phyloP scores from a whole-genome alignment of 106 monocot species.

The Narthecium ossifragum region DNA sequence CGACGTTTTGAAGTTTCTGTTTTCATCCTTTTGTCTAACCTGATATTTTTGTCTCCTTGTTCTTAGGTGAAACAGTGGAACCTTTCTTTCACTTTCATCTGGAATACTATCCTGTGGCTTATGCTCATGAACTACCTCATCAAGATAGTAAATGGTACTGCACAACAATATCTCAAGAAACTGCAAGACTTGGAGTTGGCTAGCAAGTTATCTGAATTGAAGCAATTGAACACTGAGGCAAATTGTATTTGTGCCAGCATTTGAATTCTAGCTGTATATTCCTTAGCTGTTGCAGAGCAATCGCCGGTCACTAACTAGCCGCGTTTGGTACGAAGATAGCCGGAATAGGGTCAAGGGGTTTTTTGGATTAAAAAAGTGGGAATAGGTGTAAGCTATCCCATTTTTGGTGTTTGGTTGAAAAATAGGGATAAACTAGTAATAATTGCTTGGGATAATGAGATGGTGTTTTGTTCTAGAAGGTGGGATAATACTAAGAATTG shows the following conservation, averaged over 20 bases:
- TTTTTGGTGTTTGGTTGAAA: too few relatives aligned
- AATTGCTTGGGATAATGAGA: too few relatives aligned
- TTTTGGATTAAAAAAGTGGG: too few relatives aligned
- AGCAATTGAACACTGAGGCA: not conserved
- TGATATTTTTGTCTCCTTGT: slow-evolving; percentile 4
- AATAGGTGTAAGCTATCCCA: too few relatives aligned
- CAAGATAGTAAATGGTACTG: slow-evolving; percentile 73
- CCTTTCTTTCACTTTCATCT: slow-evolving; percentile 61
- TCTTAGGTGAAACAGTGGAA: slow-evolving; percentile 69
- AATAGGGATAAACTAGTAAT: too few relatives aligned
- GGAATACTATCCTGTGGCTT: slow-evolving; percentile 82
- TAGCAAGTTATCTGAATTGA: slow-evolving; percentile 14
- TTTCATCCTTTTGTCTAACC: not conserved
- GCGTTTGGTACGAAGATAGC: too few relatives aligned
- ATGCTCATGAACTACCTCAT: slow-evolving; percentile 73
- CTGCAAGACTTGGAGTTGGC: slow-evolving; percentile 59
- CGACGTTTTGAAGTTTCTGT: not conserved
- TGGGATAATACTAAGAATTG: too few relatives aligned
- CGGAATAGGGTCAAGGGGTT: too few relatives aligned
- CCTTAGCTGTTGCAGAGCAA: too few relatives aligned
- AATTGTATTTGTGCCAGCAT: slow-evolving; percentile 1
- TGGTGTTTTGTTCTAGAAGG: too few relatives aligned
- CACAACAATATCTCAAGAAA: slow-evolving; percentile 57
- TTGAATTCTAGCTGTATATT: too few relatives aligned
- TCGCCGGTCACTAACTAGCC: too few relatives aligned